Evolutionary conservation across 1,284 basidiomycete species (phyloP).

Genomic region (Meripilus lineatus): DNA sequence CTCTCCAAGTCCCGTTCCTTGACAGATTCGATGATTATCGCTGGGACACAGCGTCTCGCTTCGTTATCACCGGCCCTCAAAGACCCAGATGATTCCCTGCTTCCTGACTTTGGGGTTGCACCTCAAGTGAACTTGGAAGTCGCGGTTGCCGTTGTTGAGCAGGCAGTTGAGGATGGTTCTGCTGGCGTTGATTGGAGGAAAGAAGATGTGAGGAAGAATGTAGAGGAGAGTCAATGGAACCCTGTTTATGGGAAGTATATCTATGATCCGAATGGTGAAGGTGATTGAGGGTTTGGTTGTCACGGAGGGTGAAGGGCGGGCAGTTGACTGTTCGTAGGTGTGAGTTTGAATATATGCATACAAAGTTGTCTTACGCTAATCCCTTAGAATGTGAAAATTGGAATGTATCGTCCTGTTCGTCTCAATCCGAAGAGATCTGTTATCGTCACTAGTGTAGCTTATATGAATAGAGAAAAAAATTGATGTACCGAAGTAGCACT

Average conservation of each 20-base stretch:
- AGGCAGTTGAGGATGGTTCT: conserved; percentile 69
- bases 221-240: conserved; percentile 49
- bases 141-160: conserved; percentile 74
- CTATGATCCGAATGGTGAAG: conserved; percentile 54
- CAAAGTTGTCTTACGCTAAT: too few species aligned
- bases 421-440: too few species aligned
- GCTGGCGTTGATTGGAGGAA: conserved; percentile 49
- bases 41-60: conserved; percentile 68
- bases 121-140: conserved; percentile 72
- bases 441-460: too few species aligned
- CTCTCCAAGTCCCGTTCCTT: conserved; percentile 57
- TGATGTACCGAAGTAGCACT: too few species aligned
- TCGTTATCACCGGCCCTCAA: conserved; percentile 70
- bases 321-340: neutral
- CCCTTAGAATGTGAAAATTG: too few species aligned
- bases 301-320: neutral
- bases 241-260: conserved; percentile 61
- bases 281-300: too few species aligned
- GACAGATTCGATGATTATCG: conserved; percentile 76
- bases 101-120: conserved; percentile 72
- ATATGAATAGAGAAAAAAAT: too few species aligned
- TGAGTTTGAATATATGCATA: neutral
- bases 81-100: conserved; percentile 57
- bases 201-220: conserved; percentile 48
- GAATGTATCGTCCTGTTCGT: too few species aligned